These are phyloP conservation scores for Wickerhamomyces bovis DNA, from an alignment of 805 yeast genomes.

Conservation along the genomic window DNA sequence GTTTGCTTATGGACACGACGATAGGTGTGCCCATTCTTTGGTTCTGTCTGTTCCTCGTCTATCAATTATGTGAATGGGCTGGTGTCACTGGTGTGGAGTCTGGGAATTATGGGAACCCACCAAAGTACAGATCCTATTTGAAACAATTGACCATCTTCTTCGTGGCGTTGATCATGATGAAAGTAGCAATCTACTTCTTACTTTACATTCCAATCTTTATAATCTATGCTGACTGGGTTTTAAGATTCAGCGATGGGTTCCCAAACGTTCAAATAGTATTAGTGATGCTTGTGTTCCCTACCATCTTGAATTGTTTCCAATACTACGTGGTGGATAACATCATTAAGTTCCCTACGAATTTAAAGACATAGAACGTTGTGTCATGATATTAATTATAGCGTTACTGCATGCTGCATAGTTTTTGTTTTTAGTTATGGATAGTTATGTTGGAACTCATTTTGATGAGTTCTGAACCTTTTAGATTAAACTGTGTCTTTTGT, in stretches of 20 bases:
- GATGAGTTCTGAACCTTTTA: constrained; percentile 22
- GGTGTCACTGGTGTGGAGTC: constrained; percentile 38
- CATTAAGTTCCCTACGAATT: constrained; percentile 35
- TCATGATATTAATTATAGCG: background rate
- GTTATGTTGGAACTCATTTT: constrained; percentile 9
- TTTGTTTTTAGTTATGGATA: background rate
- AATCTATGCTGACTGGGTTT: constrained; percentile 60
- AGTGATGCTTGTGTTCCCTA: constrained; percentile 79
- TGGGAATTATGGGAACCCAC: constrained; percentile 56
- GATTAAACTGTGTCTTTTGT: constrained; percentile 20
- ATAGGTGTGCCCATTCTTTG: constrained; percentile 84
- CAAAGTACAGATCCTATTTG: constrained; percentile 53
- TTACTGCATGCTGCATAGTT: background rate
- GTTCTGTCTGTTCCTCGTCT: constrained; percentile 46
- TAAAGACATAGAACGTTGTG: background rate
- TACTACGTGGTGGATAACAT: constrained; percentile 68
- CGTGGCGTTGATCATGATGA: constrained; percentile 56
- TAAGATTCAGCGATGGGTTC: constrained; percentile 78
- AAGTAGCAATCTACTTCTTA: constrained; percentile 50
- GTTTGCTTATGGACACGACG: constrained; percentile 85
- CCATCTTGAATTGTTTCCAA: constrained; percentile 68
- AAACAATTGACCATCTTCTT: constrained; percentile 72
- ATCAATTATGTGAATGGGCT: constrained; percentile 30
- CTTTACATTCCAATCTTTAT: constrained; percentile 65
- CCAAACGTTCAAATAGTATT: constrained; percentile 81